phyloP scores from a whole-genome alignment of 257 asterid genomes.

The Euphrasia confusa region DNA sequence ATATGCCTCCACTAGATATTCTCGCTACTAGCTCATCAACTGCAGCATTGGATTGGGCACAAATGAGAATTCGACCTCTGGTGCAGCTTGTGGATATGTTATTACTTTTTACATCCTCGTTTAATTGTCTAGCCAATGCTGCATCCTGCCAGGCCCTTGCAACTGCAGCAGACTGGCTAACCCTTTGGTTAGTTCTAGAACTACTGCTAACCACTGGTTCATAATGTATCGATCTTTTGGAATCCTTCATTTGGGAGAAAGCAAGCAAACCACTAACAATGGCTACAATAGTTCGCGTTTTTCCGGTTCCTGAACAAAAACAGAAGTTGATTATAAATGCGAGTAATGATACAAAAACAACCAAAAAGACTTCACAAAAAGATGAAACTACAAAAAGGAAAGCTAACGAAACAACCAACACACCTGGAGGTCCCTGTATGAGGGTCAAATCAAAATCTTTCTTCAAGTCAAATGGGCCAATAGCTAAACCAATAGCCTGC shows the following conservation, averaged over 20 bases:
- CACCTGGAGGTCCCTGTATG: slow-evolving; percentile 99
- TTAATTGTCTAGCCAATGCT: slow-evolving; percentile 76
- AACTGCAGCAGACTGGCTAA: slow-evolving; percentile 77
- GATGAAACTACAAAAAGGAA: slow-evolving; percentile 4
- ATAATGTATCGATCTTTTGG: slow-evolving; percentile 40
- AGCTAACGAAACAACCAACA: slow-evolving; percentile 28
- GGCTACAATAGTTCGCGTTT: slow-evolving; percentile 89
- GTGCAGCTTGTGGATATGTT: slow-evolving; percentile 33
- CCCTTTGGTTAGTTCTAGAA: slow-evolving; percentile 42
- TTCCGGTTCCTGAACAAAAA: slow-evolving; percentile 76
- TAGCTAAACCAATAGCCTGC: slow-evolving; percentile 77
- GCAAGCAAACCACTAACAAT: slow-evolving; percentile 84
- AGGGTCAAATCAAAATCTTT: slow-evolving; percentile 71
- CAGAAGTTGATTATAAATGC: slow-evolving; percentile 19
- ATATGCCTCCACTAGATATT: slow-evolving; percentile 75
- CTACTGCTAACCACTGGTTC: slow-evolving; percentile 29
- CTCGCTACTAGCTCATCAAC: slow-evolving; percentile 94
- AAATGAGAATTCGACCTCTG: slow-evolving; percentile 80
- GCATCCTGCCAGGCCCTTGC: slow-evolving; percentile 99
- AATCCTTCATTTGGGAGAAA: slow-evolving; percentile 46
- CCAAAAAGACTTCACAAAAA: slow-evolving; percentile 10
- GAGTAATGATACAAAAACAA: slow-evolving; percentile 7
- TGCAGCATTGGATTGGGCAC: slow-evolving; percentile 99
- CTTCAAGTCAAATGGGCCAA: slow-evolving; percentile 56
- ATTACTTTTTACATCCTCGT: slow-evolving; percentile 44